Evolutionary conservation across 1,284 basidiomycete genomes (phyloP).

Genomic region (Ustilago esculenta): DNA sequence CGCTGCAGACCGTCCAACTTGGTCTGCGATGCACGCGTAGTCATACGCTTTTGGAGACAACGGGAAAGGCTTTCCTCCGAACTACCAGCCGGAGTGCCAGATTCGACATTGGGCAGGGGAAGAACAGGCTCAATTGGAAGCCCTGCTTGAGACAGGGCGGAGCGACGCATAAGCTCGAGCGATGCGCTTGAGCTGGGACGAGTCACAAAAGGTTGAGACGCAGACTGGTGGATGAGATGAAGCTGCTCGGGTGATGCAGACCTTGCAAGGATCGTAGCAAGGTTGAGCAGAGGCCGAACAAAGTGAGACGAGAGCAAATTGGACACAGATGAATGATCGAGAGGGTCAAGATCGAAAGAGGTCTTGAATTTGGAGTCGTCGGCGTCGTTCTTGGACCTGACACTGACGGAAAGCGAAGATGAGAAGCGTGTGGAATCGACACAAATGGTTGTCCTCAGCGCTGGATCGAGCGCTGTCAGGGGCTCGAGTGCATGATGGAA

Average conservation of each 20-base stretch:
- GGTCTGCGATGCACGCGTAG: background rate
- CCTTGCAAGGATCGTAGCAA: conserved; percentile 1
- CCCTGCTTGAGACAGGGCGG: conserved; percentile 4
- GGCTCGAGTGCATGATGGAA: conserved; percentile 25
- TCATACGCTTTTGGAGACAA: background rate
- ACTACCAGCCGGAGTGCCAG: background rate
- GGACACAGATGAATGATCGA: conserved; percentile 20
- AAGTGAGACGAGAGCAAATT: conserved; percentile 19
- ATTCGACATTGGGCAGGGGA: background rate
- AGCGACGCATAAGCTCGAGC: conserved; percentile 21
- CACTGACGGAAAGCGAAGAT: conserved; percentile 20
- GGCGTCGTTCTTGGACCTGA: background rate
- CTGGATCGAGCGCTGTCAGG: background rate
- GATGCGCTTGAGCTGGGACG: too few relatives aligned
- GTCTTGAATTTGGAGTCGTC: conserved; percentile 10
- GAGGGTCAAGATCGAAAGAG: conserved; percentile 33
- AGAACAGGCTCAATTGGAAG: background rate
- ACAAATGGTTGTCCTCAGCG: conserved; percentile 2
- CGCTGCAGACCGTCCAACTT: background rate
- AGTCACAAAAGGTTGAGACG: background rate
- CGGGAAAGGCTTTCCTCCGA: too few relatives aligned
- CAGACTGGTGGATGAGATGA: background rate
- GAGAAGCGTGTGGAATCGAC: conserved; percentile 30
- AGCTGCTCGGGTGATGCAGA: conserved; percentile 9
- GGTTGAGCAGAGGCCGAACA: conserved; percentile 17